phyloP scores from a whole-genome alignment of 225 moss, liverwort and hornwort genomes.

The Polytrichum commune region DNA sequence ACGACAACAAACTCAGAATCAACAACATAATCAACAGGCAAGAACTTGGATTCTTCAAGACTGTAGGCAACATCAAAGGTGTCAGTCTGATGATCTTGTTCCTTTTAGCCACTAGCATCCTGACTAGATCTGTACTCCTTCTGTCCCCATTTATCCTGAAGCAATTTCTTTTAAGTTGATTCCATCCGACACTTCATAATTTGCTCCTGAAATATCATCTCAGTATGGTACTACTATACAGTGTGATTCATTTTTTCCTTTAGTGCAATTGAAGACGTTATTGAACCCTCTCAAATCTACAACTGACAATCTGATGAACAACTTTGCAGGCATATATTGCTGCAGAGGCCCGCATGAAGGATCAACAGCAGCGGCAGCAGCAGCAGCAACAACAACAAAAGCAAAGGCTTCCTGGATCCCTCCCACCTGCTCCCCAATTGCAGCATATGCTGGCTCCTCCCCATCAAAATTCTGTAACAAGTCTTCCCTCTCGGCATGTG shows the following conservation, averaged over 20 bases:
- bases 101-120: no score
- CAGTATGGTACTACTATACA: no score
- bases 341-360: slow-evolving; percentile 33
- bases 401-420: slow-evolving; percentile 31
- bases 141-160: no score
- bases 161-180: no score
- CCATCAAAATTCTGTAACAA: slow-evolving; percentile 17
- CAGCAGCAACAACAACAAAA: slow-evolving; percentile 28
- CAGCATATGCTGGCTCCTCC: slow-evolving; percentile 32
- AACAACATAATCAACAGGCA: slow-evolving; percentile 36
- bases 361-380: slow-evolving; percentile 28
- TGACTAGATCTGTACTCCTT: no score
- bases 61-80: no score
- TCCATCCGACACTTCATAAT: no score
- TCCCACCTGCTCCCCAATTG: slow-evolving; percentile 22
- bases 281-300: no score
- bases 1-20: slow-evolving; percentile 22
- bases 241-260: no score
- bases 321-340: slow-evolving; percentile 19
- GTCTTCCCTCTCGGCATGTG: slow-evolving; percentile 17
- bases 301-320: not conserved
- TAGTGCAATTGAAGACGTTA: no score
- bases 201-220: no score
- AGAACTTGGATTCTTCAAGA: not conserved
- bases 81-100: no score